Conservation (phyloP, 2,329 filamentous ascomycete species). For the Cladosporium sp. region DNA sequence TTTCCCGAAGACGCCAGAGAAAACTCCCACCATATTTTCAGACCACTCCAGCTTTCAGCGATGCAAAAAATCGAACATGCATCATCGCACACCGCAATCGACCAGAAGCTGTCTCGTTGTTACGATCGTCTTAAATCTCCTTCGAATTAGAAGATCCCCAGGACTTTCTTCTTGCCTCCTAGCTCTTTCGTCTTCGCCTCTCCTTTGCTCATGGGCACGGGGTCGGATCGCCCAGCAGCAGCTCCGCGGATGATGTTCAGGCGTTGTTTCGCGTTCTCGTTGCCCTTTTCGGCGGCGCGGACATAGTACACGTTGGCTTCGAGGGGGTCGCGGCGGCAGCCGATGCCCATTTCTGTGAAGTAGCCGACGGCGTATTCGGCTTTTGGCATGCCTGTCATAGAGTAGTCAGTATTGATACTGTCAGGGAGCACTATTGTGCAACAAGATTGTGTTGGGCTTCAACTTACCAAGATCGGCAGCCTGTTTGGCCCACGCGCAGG, state of each 20-base stretch:
- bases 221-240: constrained; percentile 58
- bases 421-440: background rate
- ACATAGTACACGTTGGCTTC: constrained; percentile 99
- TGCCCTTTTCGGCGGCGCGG: constrained; percentile 86
- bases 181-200: constrained; percentile 36
- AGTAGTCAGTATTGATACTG: background rate
- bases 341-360: constrained; percentile 98
- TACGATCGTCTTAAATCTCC: background rate
- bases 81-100: background rate
- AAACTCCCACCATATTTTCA: background rate
- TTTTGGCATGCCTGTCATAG: constrained; percentile 55
- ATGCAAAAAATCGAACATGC: background rate
- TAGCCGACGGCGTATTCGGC: constrained; percentile 96
- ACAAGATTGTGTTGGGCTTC: background rate
- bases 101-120: background rate
- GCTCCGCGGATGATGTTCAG: constrained; percentile 84
- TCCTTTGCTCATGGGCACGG: constrained; percentile 37
- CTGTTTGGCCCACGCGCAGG: constrained; percentile 90
- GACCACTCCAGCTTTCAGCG: background rate
- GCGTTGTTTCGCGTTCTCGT: constrained; percentile 84
- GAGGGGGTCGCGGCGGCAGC: constrained; percentile 87
- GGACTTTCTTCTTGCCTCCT: constrained; percentile 32
- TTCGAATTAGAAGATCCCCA: constrained; percentile 31
- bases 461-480: constrained; percentile 82
- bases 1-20: background rate